These are phyloP conservation scores for Eucalyptus victrix DNA, from an alignment of 345 rosid genomes.

Conservation along the genomic window DNA sequence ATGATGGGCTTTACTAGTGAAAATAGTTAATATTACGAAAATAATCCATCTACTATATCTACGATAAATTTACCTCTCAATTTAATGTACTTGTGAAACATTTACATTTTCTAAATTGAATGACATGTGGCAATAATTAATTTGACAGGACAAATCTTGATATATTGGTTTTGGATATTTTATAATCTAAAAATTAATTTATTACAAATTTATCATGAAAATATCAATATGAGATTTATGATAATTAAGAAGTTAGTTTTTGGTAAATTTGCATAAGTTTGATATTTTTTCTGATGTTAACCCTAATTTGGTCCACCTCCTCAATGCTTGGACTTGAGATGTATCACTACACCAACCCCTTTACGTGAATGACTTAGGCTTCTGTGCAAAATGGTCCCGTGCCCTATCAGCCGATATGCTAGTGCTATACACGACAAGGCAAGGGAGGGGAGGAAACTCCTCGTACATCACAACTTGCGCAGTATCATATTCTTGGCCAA, in stretches of 20 bases:
- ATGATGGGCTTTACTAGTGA: not conserved
- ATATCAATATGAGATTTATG: not conserved
- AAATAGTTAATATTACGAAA: not conserved
- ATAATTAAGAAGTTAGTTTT: too few species aligned
- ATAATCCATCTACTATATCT: fast-evolving
- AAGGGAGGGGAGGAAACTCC: not conserved
- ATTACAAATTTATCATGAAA: not conserved
- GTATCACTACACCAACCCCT: not conserved
- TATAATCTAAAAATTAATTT: too few species aligned
- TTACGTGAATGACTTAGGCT: not conserved
- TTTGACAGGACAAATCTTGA: too few species aligned
- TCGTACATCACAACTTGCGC: not conserved
- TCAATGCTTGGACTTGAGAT: not conserved
- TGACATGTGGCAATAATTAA: fast-evolving
- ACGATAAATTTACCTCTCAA: fast-evolving
- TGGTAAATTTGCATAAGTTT: fast-evolving
- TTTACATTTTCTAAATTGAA: fast-evolving
- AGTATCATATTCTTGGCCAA: not conserved
- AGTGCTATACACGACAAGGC: not conserved
- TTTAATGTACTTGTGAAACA: fast-evolving
- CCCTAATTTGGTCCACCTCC: too few species aligned
- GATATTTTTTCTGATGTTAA: too few species aligned
- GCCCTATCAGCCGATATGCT: not conserved
- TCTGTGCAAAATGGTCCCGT: not conserved
- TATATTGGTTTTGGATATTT: not conserved